These are phyloP conservation scores for Bretschneidera sinensis DNA, from an alignment of 345 rosid genomes.

Conservation along the genomic window DNA sequence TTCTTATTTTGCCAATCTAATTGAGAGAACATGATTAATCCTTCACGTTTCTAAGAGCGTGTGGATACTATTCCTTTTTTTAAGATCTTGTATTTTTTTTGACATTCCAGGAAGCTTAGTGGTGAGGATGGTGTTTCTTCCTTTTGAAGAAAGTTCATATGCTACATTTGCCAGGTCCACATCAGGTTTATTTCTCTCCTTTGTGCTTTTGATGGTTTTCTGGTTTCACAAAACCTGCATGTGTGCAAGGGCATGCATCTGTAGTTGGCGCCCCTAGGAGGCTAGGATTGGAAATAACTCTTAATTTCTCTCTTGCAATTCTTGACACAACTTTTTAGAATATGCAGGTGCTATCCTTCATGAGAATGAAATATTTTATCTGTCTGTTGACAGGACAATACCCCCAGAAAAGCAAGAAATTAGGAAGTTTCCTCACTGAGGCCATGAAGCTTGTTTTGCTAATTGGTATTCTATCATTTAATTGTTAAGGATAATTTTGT, in stretches of 20 bases:
- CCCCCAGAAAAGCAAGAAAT: slow-evolving; percentile 46
- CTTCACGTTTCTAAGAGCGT: slow-evolving; percentile 1
- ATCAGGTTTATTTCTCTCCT: slow-evolving; percentile 81
- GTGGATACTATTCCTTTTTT: slow-evolving; percentile 13
- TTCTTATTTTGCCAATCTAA: slow-evolving; percentile 9
- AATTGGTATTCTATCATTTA: slow-evolving; percentile 43
- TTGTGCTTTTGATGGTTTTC: slow-evolving; percentile 15
- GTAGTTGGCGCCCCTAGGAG: background rate
- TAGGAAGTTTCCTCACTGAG: slow-evolving; percentile 59
- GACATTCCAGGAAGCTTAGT: slow-evolving; percentile 76
- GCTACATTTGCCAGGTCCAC: slow-evolving; percentile 96
- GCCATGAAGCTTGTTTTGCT: slow-evolving; percentile 83
- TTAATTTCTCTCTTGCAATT: slow-evolving; percentile 7
- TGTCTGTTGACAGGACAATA: slow-evolving; percentile 42
- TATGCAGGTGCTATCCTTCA: background rate
- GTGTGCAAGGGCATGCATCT: background rate
- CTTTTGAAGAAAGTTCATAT: slow-evolving; percentile 94
- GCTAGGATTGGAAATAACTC: background rate
- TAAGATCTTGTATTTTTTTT: background rate
- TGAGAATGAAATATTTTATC: background rate
- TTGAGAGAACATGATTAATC: slow-evolving; percentile 6
- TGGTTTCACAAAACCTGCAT: background rate
- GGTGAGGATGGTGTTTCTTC: slow-evolving; percentile 90
- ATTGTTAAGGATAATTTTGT: background rate
- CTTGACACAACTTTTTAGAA: background rate